These are phyloP conservation scores for Arthrobotrys entomopaga DNA, from an alignment of 2,329 filamentous ascomycete species.

Conservation along the genomic window DNA sequence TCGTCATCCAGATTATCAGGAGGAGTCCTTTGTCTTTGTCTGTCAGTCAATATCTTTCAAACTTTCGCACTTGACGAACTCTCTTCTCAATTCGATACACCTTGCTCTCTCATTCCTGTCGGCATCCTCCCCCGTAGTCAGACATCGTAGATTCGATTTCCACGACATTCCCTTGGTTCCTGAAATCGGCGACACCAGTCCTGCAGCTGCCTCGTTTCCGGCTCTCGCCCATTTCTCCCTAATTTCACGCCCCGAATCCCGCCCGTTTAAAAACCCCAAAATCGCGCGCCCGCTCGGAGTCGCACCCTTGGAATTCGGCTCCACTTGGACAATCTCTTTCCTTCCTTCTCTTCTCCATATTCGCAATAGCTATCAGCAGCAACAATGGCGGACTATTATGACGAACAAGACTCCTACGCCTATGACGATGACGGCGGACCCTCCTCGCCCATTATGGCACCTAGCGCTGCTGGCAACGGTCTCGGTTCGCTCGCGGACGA, in stretches of 20 bases:
- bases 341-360: not conserved
- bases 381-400: conserved; percentile 53
- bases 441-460: conserved; percentile 46
- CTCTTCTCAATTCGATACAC: too few species aligned
- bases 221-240: conserved; percentile 28
- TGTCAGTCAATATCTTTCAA: too few species aligned
- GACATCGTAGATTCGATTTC: not conserved
- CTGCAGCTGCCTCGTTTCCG: conserved; percentile 24
- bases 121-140: not conserved
- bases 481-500: conserved; percentile 81
- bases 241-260: conserved; percentile 24
- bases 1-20: conserved; percentile 32
- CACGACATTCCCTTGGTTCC: conserved; percentile 10
- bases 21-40: too few species aligned
- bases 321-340: conserved; percentile 1
- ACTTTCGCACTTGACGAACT: too few species aligned
- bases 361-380: not conserved
- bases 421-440: conserved; percentile 50
- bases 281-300: conserved; percentile 23
- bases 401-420: conserved; percentile 47
- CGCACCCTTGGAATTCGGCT: not conserved
- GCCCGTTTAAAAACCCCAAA: conserved; percentile 19
- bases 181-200: conserved; percentile 25
- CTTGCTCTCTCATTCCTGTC: not conserved
- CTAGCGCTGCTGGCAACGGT: conserved; percentile 64